Evolutionary conservation across 73 alveolate genomes (phyloP).

Genomic region (Paramecium primaurelia): DNA sequence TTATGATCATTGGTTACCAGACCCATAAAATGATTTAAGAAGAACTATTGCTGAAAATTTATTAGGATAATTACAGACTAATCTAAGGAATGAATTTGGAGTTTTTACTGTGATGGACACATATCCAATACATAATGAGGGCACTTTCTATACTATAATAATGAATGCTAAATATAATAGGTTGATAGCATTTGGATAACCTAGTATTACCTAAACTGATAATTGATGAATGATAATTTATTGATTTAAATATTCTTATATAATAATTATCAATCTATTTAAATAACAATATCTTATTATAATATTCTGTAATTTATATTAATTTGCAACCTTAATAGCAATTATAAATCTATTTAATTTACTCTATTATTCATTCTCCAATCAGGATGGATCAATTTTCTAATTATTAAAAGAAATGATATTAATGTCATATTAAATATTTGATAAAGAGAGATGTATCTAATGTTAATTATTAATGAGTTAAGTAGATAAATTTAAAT

Average conservation of each 20-base stretch:
- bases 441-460: too few species aligned
- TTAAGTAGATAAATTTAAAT: too few species aligned
- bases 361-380: too few species aligned
- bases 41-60: constrained; percentile 31
- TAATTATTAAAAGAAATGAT: too few species aligned
- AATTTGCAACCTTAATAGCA: too few species aligned
- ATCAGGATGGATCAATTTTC: too few species aligned
- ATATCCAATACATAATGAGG: constrained; percentile 42
- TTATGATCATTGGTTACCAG: constrained; percentile 44
- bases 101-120: constrained; percentile 41
- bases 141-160: constrained; percentile 3
- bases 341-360: too few species aligned
- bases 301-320: too few species aligned
- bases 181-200: constrained; percentile 36
- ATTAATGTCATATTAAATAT: too few species aligned
- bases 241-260: not conserved
- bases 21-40: not conserved
- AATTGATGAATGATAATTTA: not conserved
- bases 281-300: too few species aligned
- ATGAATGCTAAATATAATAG: constrained; percentile 1
- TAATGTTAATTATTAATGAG: too few species aligned
- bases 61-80: not conserved
- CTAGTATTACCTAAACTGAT: not conserved
- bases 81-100: constrained; percentile 28
- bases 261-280: not conserved